phyloP scores from a whole-genome alignment of 2,329 filamentous ascomycete species.

The Scedosporium apiospermum region DNA sequence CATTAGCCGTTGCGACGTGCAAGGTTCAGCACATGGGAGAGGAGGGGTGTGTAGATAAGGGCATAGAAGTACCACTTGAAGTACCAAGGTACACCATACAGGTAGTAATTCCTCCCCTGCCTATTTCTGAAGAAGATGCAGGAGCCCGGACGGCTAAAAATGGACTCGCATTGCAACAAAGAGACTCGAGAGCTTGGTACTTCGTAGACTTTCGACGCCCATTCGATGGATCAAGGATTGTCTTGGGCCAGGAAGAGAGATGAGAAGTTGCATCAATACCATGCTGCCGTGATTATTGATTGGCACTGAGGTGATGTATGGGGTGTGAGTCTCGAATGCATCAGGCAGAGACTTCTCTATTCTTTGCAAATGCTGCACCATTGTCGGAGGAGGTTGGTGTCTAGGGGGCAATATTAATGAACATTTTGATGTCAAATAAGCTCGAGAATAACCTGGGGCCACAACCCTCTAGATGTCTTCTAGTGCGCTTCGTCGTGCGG shows the following conservation, averaged over 20 bases:
- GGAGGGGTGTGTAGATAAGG: not conserved
- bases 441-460: too few relatives aligned
- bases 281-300: too few relatives aligned
- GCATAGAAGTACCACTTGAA: not conserved
- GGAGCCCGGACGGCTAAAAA: not conserved
- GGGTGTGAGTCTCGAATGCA: too few relatives aligned
- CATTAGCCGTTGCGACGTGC: not conserved
- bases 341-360: too few relatives aligned
- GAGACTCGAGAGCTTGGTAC: not conserved
- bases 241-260: not conserved
- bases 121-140: not conserved
- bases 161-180: not conserved
- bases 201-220: not conserved
- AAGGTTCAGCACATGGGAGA: not conserved
- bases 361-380: too few relatives aligned
- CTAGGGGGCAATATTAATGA: too few relatives aligned
- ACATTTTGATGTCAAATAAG: too few relatives aligned
- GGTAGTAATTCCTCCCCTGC: not conserved
- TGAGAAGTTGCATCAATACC: not conserved
- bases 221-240: not conserved
- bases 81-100: not conserved
- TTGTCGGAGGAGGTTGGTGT: too few relatives aligned
- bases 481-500: too few relatives aligned
- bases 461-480: too few relatives aligned
- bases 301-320: too few relatives aligned